Conservation (phyloP, 495 filamentous ascomycete genomes). For the Rhypophila decipiens region DNA sequence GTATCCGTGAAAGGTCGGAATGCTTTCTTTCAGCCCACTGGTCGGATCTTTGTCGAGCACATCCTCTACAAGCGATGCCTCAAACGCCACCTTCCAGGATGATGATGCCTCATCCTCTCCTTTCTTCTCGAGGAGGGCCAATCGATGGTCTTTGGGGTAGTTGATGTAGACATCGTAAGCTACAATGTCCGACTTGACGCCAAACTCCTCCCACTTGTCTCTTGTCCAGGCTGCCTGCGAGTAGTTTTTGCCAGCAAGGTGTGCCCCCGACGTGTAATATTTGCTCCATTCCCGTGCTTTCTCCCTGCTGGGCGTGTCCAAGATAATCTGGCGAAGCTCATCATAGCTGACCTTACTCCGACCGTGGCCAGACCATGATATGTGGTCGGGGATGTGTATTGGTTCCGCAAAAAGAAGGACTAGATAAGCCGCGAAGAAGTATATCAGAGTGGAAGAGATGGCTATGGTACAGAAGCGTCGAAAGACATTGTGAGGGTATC, state of each 20-base stretch:
- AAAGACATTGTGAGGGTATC: constrained; percentile 61
- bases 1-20: constrained; percentile 95
- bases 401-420: constrained; percentile 34
- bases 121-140: constrained; percentile 70
- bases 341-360: constrained; percentile 45
- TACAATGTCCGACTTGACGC: constrained; percentile 64
- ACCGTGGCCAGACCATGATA: constrained; percentile 36
- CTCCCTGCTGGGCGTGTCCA: constrained; percentile 61
- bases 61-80: constrained; percentile 80
- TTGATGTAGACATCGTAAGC: constrained; percentile 89
- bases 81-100: constrained; percentile 61
- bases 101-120: constrained; percentile 26
- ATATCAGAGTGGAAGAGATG: constrained; percentile 47
- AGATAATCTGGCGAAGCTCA: constrained; percentile 63
- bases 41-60: constrained; percentile 80
- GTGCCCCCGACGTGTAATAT: constrained; percentile 85
- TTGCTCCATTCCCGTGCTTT: constrained; percentile 75
- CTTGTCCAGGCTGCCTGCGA: constrained; percentile 78
- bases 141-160: constrained; percentile 72
- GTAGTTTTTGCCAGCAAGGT: constrained; percentile 84
- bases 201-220: constrained; percentile 78
- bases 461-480: constrained; percentile 68
- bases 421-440: constrained; percentile 56
- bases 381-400: constrained; percentile 27
- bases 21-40: constrained; percentile 59